A percentile compares a stretch with the other conserved stretches of the same genome.
These are phyloP conservation scores for Candida parachauliodes DNA, from an alignment of 805 yeast species.

Conservation along the genomic window DNA sequence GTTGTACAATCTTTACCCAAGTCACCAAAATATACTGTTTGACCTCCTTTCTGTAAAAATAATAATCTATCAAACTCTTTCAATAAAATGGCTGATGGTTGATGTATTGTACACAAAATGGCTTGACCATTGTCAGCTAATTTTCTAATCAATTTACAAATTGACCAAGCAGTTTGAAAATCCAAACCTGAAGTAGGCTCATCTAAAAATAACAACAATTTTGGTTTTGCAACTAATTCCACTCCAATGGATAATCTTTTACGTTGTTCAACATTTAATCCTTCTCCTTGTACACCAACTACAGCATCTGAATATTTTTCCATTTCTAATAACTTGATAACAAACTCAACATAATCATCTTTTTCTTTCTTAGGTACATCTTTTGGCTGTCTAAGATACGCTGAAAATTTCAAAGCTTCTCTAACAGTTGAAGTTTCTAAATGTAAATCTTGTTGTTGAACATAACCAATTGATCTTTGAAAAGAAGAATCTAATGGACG, in stretches of 20 bases:
- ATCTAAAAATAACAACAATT: constrained; percentile 29
- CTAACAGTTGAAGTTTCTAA: constrained; percentile 65
- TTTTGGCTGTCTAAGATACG: constrained; percentile 64
- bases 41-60: constrained; percentile 66
- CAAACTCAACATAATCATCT: constrained; percentile 62
- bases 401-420: constrained; percentile 68
- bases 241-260: constrained; percentile 33
- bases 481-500: constrained; percentile 58
- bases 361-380: constrained; percentile 54
- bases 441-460: constrained; percentile 77
- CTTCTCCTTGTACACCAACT: constrained; percentile 72
- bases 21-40: constrained; percentile 75
- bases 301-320: constrained; percentile 65
- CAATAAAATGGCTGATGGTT: constrained; percentile 73
- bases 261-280: constrained; percentile 33
- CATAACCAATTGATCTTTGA: constrained; percentile 75
- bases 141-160: constrained; percentile 30
- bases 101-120: constrained; percentile 59
- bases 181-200: constrained; percentile 42
- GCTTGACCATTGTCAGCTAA: constrained; percentile 32
- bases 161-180: constrained; percentile 36
- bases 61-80: constrained; percentile 69
- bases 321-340: constrained; percentile 65
- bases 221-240: constrained; percentile 37
- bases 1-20: constrained; percentile 58